Percentiles rank a stretch among this genome's conserved stretches.
phyloP scores from a whole-genome alignment of 2,329 filamentous ascomycete species.

The Alternaria longipes region DNA sequence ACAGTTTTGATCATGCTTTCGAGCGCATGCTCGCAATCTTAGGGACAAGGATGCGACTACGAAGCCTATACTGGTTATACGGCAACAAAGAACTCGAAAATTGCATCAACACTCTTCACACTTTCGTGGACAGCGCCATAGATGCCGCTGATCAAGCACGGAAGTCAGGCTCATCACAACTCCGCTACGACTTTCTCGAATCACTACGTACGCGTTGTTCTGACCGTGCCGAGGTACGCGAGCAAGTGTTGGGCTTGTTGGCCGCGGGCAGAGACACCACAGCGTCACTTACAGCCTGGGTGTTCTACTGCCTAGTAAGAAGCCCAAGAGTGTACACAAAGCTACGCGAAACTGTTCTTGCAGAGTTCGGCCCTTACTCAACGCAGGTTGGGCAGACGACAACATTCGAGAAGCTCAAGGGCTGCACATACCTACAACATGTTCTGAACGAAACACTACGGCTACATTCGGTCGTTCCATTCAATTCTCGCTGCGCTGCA shows the following conservation, averaged over 20 bases:
- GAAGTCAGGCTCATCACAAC: neutral
- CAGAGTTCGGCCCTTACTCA: slow-evolving; percentile 48
- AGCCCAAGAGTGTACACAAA: slow-evolving; percentile 49
- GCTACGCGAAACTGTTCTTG: slow-evolving; percentile 46
- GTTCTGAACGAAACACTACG: slow-evolving; percentile 38
- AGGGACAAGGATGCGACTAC: slow-evolving; percentile 11
- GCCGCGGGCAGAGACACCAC: slow-evolving; percentile 64
- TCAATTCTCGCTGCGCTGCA: slow-evolving; percentile 32
- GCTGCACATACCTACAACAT: slow-evolving; percentile 29
- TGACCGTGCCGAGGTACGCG: slow-evolving; percentile 10
- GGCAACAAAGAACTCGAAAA: slow-evolving; percentile 6
- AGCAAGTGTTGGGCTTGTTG: slow-evolving; percentile 61
- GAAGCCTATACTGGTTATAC: slow-evolving; percentile 14
- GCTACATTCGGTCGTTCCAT: slow-evolving; percentile 32
- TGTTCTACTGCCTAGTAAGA: slow-evolving; percentile 43
- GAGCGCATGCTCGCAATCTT: slow-evolving; percentile 13
- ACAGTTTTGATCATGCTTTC: slow-evolving; percentile 10
- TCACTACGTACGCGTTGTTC: slow-evolving; percentile 8
- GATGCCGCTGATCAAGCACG: slow-evolving; percentile 10
- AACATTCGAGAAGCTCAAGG: slow-evolving; percentile 20
- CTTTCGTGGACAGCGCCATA: slow-evolving; percentile 11
- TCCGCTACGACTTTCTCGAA: slow-evolving; percentile 16
- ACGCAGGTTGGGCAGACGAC: slow-evolving; percentile 1
- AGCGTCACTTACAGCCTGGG: slow-evolving; percentile 52
- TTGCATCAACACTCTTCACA: slow-evolving; percentile 8